Evolutionary conservation across 768 basidiomycete species (phyloP), one percentile per base, ranked within the genome.

Genomic region (Austroboletus eburneus): DNA sequence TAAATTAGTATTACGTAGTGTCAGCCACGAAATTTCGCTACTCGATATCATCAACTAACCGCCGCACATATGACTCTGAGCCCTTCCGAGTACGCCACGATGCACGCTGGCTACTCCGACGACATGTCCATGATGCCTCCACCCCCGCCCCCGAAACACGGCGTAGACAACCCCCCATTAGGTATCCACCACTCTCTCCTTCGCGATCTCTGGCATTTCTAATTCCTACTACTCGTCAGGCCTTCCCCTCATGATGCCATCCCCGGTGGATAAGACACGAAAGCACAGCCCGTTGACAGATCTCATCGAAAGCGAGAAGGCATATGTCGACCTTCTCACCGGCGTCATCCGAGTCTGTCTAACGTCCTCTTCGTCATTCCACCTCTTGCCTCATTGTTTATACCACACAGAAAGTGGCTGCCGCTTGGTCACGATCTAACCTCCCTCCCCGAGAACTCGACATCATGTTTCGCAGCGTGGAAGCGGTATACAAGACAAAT

Each of bases 381-480:
- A 30, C 36, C 23, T 34, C 24, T 32, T 45, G 35, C 23, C 56
- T 52, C 45, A 61, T 48, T 39, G 13, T 46, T 47, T 40, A 24
- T 54, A 20, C n/a, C 44, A 16, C 44, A 14, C 62, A 98, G 93
- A 91, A 88, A 80, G 88, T 96, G 5, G 96, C 96, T 9, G 85
- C 86, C n/a, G 96, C 96, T 40, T 99, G 96, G 96, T 96, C 94
- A 9, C 75, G 92, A 34, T 79, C 83, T 33, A 97, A 97, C 65
- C 83, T 99, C 32, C 96, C 96, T 16, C 96, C 96, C 14, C 79
- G 79, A 8, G 86, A 90, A 54, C 76, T 99, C 24, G 96, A 99
- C 67, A 68, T 76, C 43, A 95, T 98, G 89, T 99, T 99, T 69
- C 77, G 96, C 53, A 84, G 85, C 55, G 81, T 98, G 42, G 96